Base-by-base conservation (phyloP, 805 yeast species). In the Sungouiozyma ichnusensis region DNA sequence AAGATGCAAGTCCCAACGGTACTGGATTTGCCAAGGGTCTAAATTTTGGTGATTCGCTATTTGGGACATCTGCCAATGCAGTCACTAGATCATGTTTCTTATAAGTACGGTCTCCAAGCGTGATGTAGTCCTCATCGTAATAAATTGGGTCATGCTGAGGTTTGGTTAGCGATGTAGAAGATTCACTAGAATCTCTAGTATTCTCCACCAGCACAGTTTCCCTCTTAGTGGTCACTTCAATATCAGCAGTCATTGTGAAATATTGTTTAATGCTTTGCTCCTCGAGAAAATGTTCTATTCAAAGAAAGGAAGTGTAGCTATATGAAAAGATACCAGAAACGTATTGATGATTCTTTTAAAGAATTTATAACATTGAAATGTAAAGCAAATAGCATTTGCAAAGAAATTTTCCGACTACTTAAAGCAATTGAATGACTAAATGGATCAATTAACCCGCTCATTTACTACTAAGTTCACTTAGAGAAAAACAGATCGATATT, bases 21-120 rank as follows among this genome's bases (percentile, higher is more conserved):
- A 82, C 83, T 19, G 90, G 88, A 53, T 81, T 81, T 44, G 81
- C 88, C 64, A 73, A 69, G 46, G 70, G 69, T 52, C 77, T 71
- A 39, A 60, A 54, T 16, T 27, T 13, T 9, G 38, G 41, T 14
- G 31, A 31, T 3, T 33, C 43, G 11, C 2, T 16, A 19, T 36
- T 4, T 34, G 35, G 20, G 4, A 37, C 37, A 9, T 20, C 33
- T 6, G 45, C 49, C 11, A 48, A 36, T 3, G 49, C 86, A 29
- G 66, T 66, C 48, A 76, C 58, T 48, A 81, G 71, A 43, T 81
- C 87, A 20, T 67, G 67, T 41, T 74, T 69, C 43, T 67, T 65
- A 58, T 76, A 67, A 13, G 65, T 64, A 19, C 55, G 57, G 39
- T 62, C 55, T 7, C 73, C 74, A 39, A 69, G 50, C 43, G 65